Evolutionary conservation across 306 rosid species (phyloP), one percentile per base, ranked within the genome.

Genomic region (Gastrolobium bilobum): DNA sequence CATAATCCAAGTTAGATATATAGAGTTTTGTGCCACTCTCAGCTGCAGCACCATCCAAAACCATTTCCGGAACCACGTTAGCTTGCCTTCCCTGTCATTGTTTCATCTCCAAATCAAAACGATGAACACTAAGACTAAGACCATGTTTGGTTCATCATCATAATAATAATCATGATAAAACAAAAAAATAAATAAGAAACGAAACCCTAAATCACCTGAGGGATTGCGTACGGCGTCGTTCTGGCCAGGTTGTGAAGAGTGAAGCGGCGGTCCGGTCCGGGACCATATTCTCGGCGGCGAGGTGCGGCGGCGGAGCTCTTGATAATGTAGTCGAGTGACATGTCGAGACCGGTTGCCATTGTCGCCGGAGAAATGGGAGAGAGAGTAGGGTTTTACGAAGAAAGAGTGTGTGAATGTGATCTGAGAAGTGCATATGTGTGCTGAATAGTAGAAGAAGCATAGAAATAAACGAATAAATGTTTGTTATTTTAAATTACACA

Each of bases 271-370:
- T 14, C 43, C 3, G 83, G 73, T 4, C 58, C 73, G 29, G 68
- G 57, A 6, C 0, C 15, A 7, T 6, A 1, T 7, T 4, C 1
- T 4, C 78, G 67, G 48, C 64, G 79, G 47, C 48, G 79, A 42
- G 68, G 0, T 2, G 57, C 14, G 47, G 58, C 78, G 4, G 47
- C 11, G 39, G 73, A 2, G 68, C 13, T 30, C 61, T 42, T 60
- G n/a, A 76, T 68, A 42, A 82, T 35, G 34, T 77, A 63, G 31
- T 82, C 82, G 68, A 82, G 82, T 0, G 82, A 77, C 86, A 82
- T 62, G 75, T 77, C 71, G 0, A 70, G 61, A 9, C 57, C 37
- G 47, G 40, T 47, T 10, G 62, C 38, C 82, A 82, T 82, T 43
- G 26, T 29, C 47, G 54, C 11, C 48, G 50, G 58, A 52, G 13